Conservation (phyloP, 345 rosid species). For the Durio zibethinus region DNA sequence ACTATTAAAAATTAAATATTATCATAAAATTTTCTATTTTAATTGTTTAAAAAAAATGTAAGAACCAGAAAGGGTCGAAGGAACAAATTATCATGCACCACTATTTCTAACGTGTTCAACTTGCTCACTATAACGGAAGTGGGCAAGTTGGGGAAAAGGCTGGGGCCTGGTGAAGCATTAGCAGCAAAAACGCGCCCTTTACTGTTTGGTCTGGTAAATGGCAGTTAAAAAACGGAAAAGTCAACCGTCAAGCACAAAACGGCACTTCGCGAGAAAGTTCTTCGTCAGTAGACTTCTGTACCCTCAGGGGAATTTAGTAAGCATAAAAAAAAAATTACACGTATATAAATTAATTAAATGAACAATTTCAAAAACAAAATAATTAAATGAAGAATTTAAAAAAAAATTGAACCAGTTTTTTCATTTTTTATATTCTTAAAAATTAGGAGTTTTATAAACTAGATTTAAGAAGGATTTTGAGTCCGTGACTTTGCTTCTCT, state of each 20-base stretch:
- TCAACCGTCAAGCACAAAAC: constrained; percentile 16
- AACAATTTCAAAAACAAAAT: background rate
- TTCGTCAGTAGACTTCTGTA: too few species aligned
- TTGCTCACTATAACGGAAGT: background rate
- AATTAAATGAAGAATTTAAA: too few species aligned
- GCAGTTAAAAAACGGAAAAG: background rate
- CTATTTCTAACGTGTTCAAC: background rate
- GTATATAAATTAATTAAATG: background rate
- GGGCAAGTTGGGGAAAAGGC: background rate
- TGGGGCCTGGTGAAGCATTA: too few species aligned
- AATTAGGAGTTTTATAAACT: background rate
- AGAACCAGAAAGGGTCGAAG: too few species aligned
- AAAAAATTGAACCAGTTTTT: background rate
- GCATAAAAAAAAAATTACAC: background rate
- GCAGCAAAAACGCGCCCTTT: background rate
- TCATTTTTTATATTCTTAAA: background rate
- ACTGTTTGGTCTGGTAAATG: background rate
- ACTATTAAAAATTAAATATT: too few species aligned
- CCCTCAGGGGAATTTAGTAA: too few species aligned
- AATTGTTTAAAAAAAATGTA: too few species aligned
- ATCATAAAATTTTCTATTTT: background rate
- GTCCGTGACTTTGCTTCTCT: constrained; percentile 21
- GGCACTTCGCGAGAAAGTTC: background rate
- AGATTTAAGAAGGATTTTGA: constrained; percentile 34
- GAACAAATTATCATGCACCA: background rate